These are phyloP conservation scores for Ambrosia hybrid DNA, from an alignment of 140 eudicot genomes.

Conservation along the genomic window DNA sequence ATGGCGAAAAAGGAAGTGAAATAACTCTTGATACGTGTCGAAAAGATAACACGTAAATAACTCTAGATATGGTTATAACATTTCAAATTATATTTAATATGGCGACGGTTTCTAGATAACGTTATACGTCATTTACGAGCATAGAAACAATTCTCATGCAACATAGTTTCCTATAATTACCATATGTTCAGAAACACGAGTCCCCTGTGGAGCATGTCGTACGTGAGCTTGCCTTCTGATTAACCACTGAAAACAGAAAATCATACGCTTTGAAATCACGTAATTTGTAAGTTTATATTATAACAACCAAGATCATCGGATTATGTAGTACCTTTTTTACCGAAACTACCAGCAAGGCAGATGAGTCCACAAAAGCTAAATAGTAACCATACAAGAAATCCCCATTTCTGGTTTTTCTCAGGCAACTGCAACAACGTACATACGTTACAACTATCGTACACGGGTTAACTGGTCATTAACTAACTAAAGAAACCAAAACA, in stretches of 20 bases:
- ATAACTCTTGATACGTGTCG: constrained; percentile 11
- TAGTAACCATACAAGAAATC: constrained; percentile 87
- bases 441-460: background rate
- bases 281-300: constrained; percentile 5
- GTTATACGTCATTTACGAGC: background rate
- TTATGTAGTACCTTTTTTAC: constrained; percentile 60
- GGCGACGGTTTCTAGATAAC: background rate
- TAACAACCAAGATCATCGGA: background rate
- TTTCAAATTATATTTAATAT: background rate
- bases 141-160: constrained; percentile 5
- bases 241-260: constrained; percentile 63
- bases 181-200: constrained; percentile 77
- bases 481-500: background rate
- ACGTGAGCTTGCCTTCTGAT: constrained; percentile 78
- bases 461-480: background rate
- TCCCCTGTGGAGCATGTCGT: constrained; percentile 72
- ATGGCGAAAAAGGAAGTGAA: background rate
- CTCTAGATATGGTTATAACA: constrained; percentile 18
- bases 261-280: background rate
- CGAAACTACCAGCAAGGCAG: constrained; percentile 69
- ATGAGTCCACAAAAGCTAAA: constrained; percentile 91
- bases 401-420: constrained; percentile 87
- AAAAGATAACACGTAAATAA: background rate
- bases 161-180: constrained; percentile 37
- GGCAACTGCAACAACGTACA: constrained; percentile 64